These are phyloP conservation scores for Aquilaria malaccensis DNA, from an alignment of 345 rosid species.

Conservation along the genomic window DNA sequence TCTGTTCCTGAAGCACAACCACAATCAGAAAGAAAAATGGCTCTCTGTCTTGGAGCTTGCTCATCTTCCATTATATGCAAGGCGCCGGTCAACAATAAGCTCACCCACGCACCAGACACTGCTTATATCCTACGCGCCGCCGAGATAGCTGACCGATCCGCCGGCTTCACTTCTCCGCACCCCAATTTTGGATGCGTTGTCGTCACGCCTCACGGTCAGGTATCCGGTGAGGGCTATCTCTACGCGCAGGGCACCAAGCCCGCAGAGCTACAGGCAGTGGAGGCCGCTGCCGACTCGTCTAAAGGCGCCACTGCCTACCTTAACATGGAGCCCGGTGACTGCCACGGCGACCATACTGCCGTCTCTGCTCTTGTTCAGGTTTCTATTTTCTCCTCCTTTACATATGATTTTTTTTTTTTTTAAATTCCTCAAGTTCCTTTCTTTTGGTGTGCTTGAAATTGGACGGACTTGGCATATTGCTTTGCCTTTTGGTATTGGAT, in stretches of 20 bases:
- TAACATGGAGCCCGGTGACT: constrained; percentile 92
- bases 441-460: no score
- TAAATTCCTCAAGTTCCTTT: not conserved
- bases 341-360: constrained; percentile 79
- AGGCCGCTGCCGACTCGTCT: constrained; percentile 50
- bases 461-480: no score
- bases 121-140: constrained; percentile 59
- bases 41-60: constrained; percentile 22
- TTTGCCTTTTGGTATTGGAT: not conserved
- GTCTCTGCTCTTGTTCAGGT: constrained; percentile 92
- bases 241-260: constrained; percentile 91
- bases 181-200: constrained; percentile 90
- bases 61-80: constrained; percentile 31
- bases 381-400: not conserved
- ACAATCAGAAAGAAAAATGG: constrained; percentile 16
- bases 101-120: constrained; percentile 38
- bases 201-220: constrained; percentile 37
- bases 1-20: not conserved
- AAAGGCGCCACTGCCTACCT: constrained; percentile 73
- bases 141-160: constrained; percentile 62
- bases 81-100: constrained; percentile 12
- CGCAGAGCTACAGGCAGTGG: constrained; percentile 67
- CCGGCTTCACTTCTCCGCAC: constrained; percentile 84
- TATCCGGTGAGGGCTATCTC: constrained; percentile 75
- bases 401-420: not conserved